phyloP scores from a whole-genome alignment of 2,329 filamentous ascomycete species.

The Sclerotinia minor region DNA sequence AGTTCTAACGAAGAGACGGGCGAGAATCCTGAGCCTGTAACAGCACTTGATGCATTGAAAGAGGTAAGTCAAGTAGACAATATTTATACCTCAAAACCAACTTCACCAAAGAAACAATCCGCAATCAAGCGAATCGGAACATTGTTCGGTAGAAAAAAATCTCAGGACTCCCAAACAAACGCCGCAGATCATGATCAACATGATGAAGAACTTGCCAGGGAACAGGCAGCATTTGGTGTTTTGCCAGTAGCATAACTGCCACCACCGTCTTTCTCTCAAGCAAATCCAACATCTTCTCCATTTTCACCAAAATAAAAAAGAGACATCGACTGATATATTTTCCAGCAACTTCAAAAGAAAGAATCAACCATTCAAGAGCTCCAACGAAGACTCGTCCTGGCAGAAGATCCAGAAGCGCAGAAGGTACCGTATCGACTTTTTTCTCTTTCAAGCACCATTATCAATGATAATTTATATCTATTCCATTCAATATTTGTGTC shows the following conservation, averaged over 20 bases:
- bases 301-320: not conserved
- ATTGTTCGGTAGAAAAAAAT: not conserved
- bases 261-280: constrained; percentile 5
- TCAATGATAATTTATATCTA: constrained; percentile 11
- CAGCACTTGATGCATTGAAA: constrained; percentile 54
- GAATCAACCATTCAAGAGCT: constrained; percentile 37
- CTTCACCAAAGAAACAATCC: constrained; percentile 19
- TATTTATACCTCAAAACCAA: constrained; percentile 12
- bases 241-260: constrained; percentile 22
- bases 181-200: constrained; percentile 4
- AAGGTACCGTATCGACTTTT: constrained; percentile 38
- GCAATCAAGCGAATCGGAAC: constrained; percentile 15
- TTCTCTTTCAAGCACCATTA: constrained; percentile 25
- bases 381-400: constrained; percentile 37
- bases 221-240: constrained; percentile 19
- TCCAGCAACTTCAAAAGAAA: constrained; percentile 38
- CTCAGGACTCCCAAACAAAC: not conserved
- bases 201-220: constrained; percentile 14
- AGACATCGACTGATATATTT: constrained; percentile 32
- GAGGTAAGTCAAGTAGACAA: constrained; percentile 51
- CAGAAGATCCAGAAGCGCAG: constrained; percentile 36
- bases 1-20: constrained; percentile 12
- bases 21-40: constrained; percentile 17
- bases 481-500: constrained; percentile 21
- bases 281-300: constrained; percentile 11